Base-by-base conservation (phyloP, 2,329 filamentous ascomycete genomes). In the Colletotrichum orbiculare region DNA sequence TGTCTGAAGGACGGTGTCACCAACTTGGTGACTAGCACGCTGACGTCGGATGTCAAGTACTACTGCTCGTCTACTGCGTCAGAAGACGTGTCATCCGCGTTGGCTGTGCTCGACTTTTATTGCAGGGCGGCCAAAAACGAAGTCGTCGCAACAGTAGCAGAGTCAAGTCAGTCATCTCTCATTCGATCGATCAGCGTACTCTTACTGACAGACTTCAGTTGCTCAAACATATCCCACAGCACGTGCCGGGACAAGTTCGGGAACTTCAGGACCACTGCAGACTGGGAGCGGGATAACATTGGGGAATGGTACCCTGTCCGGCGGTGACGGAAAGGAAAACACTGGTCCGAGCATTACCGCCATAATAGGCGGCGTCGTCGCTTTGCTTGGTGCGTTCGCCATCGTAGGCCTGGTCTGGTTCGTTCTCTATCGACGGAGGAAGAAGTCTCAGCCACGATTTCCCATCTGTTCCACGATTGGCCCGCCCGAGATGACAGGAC, bases 1-100 rank as follows among this genome's bases (percentile, higher is more conserved):
- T 87, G 85, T 61, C 67, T 86, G 58, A 85, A 86, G 67, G 77
- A 78, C 3, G 78, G 79, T 25, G 81, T 86, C 75, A 77, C 77
- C 1, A 73, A 72, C n/a, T 69, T 71, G 1, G 73, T 85, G 6
- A 78, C 79, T 6, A 82, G 75, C 67, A 71, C 69, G 4, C 74
- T 87, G n/a, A 81, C 79, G 0, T 81, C 79, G 1, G 69, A 74
- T 1, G 79, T 85, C 55, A 81, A 80, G 65, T 78, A 73, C 17
- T 74, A 73, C n/a, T 87, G 84, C 67, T 74, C 74, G 3, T 79
- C 75, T 34, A 81, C 78, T 2, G 80, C 78, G 3, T 77, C 75
- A 1, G 80, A 76, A 35, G 82, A 82, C 41, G 73, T 85, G 4
- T 76, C 77, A 4, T 84, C 83, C 2, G 84, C 82, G 2, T 64